phyloP scores from a whole-genome alignment of 345 rosid species.

The Draba incana region DNA sequence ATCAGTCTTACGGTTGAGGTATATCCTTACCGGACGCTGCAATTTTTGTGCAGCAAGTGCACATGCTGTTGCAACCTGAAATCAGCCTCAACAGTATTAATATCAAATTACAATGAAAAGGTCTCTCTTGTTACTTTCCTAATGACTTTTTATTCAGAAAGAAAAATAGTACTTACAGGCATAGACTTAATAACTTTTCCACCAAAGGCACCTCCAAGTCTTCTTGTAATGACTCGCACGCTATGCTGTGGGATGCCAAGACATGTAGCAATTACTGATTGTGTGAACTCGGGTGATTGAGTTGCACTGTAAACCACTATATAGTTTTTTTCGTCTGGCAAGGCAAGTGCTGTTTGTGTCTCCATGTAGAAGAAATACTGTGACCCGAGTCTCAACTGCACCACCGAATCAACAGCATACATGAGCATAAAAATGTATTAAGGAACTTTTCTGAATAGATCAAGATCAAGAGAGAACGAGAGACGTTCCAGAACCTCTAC shows the following conservation, averaged over 20 bases:
- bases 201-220: slow-evolving; percentile 95
- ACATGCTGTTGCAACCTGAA: slow-evolving; percentile 83
- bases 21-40: slow-evolving; percentile 67
- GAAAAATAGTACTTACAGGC: slow-evolving; percentile 58
- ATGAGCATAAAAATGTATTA: slow-evolving; percentile 11
- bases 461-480: slow-evolving; percentile 6
- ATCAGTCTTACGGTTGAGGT: slow-evolving; percentile 76
- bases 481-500: slow-evolving; percentile 55
- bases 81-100: slow-evolving; percentile 29
- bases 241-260: slow-evolving; percentile 80
- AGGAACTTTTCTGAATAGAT: not conserved
- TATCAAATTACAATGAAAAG: not conserved
- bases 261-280: slow-evolving; percentile 65
- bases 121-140: slow-evolving; percentile 10
- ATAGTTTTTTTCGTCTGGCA: slow-evolving; percentile 90
- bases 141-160: slow-evolving; percentile 6
- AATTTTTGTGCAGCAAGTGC: slow-evolving; percentile 77
- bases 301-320: slow-evolving; percentile 67
- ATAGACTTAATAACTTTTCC: slow-evolving; percentile 80
- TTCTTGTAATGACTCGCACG: slow-evolving; percentile 80
- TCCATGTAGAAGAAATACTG: slow-evolving; percentile 95
- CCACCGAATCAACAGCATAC: not conserved
- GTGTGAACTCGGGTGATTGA: slow-evolving; percentile 71
- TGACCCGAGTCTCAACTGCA: slow-evolving; percentile 72
- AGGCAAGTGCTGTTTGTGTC: slow-evolving; percentile 84